Base-by-base conservation (phyloP, 176 grass and related monocot species). In the Chrysopogon serrulatus region DNA sequence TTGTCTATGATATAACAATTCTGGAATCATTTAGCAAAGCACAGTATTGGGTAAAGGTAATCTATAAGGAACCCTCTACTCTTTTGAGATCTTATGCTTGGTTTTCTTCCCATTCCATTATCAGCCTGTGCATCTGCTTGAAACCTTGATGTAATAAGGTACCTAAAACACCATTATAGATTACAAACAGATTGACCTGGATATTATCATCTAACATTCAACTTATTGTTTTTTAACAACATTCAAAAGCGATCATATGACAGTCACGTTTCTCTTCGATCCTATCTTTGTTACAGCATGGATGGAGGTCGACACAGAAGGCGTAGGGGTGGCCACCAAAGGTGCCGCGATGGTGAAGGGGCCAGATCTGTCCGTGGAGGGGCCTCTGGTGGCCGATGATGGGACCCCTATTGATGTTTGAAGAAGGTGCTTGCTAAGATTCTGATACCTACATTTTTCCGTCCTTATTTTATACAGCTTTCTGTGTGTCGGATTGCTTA, bases 1-100 rank as follows among this genome's bases (percentile, higher is more conserved):
- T 98, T 79, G 95, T 94, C 14, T 98, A 98, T 57, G 95, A 98
- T 74, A 98, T 98, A 91, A 98, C 95, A 78, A 98, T 88, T 82
- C 83, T 84, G 72, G 95, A 98, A 78, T 92, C 95, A 72, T 98
- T 98, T 78, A 92, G 62, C 74, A 98, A 98, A 94, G 95, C 95
- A 63, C 88, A 98, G 77, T 98, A 94, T 47, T 98, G 92, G 95
- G 92, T 98, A 68, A 94, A 98, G 95, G 92, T 98, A 61, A 36
- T 11, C 47, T 73, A 59, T 49, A 13, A 23, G 23, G 21, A 88
- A 57, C 18, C 36, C 27, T 59, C 6, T 79, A 60, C 48, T 67
- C 3, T 74, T 68, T 27, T 73, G 21, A 65, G 43, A 51, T 87
- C 24, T 74, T 57, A 17, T n/a, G 60, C 17, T 75, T n/a, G 28